phyloP scores from a whole-genome alignment of 2,329 filamentous ascomycete genomes.

The Talaromyces amestolkiae region DNA sequence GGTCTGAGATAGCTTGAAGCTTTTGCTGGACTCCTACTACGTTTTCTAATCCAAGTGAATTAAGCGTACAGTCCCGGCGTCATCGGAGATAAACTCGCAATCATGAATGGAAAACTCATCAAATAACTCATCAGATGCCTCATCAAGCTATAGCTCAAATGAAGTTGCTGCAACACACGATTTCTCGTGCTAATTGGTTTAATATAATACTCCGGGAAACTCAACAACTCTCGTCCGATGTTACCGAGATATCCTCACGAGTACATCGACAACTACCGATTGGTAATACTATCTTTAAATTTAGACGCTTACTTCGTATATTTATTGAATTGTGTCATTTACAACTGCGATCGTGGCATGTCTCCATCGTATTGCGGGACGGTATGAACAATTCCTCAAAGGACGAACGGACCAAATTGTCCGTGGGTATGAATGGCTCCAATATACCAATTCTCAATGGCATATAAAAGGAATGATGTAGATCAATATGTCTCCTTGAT shows the following conservation, averaged over 20 bases:
- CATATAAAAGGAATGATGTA: neutral
- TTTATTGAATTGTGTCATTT: neutral
- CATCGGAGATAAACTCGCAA: neutral
- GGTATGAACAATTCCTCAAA: neutral
- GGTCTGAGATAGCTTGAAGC: neutral
- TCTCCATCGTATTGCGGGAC: neutral
- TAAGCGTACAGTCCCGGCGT: too few relatives aligned
- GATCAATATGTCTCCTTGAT: too few relatives aligned
- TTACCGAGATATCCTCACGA: neutral
- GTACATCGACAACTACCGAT: neutral
- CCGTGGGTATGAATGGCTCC: neutral
- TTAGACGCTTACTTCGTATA: neutral
- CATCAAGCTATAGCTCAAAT: neutral
- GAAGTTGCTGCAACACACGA: neutral
- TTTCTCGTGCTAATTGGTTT: neutral
- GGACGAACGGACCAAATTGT: conserved; percentile 7
- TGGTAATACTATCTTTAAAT: neutral
- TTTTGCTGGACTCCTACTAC: neutral
- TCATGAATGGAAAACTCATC: neutral
- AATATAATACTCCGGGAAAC: neutral
- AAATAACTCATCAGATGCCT: too few relatives aligned
- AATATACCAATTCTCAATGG: neutral
- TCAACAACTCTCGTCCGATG: neutral
- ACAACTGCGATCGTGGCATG: neutral
- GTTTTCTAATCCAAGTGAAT: neutral